phyloP scores from a whole-genome alignment of 176 grass and related monocot genomes.

The Rhynchospora tenuis region DNA sequence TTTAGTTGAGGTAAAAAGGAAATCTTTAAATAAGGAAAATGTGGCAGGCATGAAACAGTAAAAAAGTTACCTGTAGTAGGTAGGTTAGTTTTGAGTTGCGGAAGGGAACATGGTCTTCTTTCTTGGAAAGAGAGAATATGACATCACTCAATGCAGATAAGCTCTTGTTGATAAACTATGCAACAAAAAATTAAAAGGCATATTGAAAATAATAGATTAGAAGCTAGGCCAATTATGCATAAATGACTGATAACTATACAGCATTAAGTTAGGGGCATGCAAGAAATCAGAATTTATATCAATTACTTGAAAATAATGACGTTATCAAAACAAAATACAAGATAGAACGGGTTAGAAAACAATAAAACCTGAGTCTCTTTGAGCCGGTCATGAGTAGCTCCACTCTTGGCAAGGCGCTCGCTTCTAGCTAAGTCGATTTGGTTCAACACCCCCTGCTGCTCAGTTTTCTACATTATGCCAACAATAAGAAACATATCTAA shows the following conservation, averaged over 20 bases:
- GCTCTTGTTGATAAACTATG: conserved; percentile 90
- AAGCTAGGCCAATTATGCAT: background rate
- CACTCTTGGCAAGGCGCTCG: conserved; percentile 85
- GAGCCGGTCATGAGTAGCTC: conserved; percentile 76
- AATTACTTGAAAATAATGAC: background rate
- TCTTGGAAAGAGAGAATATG: conserved; percentile 81
- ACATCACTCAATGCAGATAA: conserved; percentile 83
- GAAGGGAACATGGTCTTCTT: conserved; percentile 87
- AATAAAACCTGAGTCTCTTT: conserved; percentile 85
- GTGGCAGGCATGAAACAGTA: too few relatives aligned
- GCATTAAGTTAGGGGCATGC: background rate
- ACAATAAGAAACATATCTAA: background rate
- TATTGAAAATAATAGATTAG: background rate
- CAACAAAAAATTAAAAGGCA: background rate
- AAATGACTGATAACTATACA: background rate
- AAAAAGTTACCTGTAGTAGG: conserved; percentile 63
- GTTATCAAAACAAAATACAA: background rate
- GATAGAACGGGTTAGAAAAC: background rate
- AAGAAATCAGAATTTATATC: background rate
- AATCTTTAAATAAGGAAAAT: background rate
- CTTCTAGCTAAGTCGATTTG: conserved; percentile 97
- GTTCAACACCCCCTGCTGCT: conserved; percentile 80
- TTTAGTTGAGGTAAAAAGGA: background rate
- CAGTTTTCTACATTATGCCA: conserved; percentile 45
- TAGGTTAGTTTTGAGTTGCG: conserved; percentile 95